phyloP scores from a whole-genome alignment of 73 alveolate species.

The Paraurostyla sp. region DNA sequence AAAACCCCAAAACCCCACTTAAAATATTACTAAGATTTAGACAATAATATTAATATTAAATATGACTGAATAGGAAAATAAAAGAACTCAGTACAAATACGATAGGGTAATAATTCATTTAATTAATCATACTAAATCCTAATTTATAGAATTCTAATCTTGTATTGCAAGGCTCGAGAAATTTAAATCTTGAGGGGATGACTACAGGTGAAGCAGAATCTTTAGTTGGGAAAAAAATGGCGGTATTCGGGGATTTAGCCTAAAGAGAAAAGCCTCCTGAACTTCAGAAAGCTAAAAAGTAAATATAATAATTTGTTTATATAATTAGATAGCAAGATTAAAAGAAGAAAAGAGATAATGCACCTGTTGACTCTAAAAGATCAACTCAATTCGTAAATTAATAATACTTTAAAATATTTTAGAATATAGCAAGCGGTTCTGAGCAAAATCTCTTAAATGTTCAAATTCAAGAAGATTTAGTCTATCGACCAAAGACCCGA shows the following conservation, averaged over 20 bases:
- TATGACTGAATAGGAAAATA: slow-evolving; percentile 31
- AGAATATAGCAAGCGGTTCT: slow-evolving; percentile 45
- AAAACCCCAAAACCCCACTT: too few relatives aligned
- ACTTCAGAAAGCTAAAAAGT: slow-evolving; percentile 69
- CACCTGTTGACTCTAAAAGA: slow-evolving; percentile 54
- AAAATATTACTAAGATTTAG: too few relatives aligned
- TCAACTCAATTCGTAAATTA: not conserved
- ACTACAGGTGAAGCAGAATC: slow-evolving; percentile 98
- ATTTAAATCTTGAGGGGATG: slow-evolving; percentile 62
- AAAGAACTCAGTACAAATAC: slow-evolving; percentile 53
- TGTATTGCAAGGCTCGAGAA: slow-evolving; percentile 36
- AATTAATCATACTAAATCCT: not conserved
- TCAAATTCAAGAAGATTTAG: slow-evolving; percentile 70
- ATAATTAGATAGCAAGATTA: not conserved
- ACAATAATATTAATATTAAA: slow-evolving; percentile 8
- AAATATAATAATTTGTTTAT: not conserved
- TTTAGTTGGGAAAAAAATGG: slow-evolving; percentile 85
- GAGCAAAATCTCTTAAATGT: slow-evolving; percentile 53
- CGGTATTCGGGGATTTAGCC: slow-evolving; percentile 93
- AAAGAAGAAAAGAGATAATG: slow-evolving; percentile 48
- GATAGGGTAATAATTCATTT: not conserved
- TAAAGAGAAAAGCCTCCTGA: slow-evolving; percentile 86
- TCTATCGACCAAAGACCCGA: slow-evolving; percentile 94
- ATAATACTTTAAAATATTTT: slow-evolving; percentile 1
- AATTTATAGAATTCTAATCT: slow-evolving; percentile 51